Conservation (phyloP, 2,329 filamentous ascomycete species). For the Septoria petroselini region DNA sequence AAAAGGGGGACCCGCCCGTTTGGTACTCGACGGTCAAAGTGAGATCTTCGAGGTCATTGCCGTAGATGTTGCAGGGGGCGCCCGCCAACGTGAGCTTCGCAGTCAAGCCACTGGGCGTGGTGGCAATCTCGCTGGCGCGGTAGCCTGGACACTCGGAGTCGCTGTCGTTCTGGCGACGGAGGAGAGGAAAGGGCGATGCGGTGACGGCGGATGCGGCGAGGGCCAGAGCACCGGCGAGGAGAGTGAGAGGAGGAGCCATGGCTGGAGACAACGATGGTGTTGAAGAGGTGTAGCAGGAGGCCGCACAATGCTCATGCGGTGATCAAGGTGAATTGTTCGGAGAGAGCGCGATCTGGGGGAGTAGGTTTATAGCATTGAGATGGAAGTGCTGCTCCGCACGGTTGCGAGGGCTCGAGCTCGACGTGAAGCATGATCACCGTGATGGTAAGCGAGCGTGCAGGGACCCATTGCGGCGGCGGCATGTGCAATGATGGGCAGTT, state of each 20-base stretch:
- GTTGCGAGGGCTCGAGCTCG: neutral
- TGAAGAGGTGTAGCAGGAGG: constrained; percentile 3
- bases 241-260: constrained; percentile 22
- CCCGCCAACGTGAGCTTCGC: constrained; percentile 70
- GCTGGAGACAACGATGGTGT: neutral
- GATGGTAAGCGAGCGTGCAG: constrained; percentile 1
- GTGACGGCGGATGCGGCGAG: constrained; percentile 17
- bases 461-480: constrained; percentile 3
- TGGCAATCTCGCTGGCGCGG: constrained; percentile 58
- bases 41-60: constrained; percentile 55
- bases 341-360: constrained; percentile 9
- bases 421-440: too few species aligned
- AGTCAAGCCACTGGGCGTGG: constrained; percentile 56
- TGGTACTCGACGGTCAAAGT: constrained; percentile 61
- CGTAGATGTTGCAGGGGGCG: constrained; percentile 59
- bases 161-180: constrained; percentile 22
- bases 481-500: constrained; percentile 6
- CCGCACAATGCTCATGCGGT: neutral
- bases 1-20: constrained; percentile 46
- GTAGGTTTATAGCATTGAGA: constrained; percentile 15
- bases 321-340: neutral
- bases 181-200: constrained; percentile 23
- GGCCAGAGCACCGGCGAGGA: constrained; percentile 20
- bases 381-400: constrained; percentile 1
- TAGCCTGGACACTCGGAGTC: constrained; percentile 62